A percentile compares a stretch with the other conserved stretches of the same genome.
phyloP scores from a whole-genome alignment of 2,329 filamentous ascomycete genomes.

The Epichloe glyceriae region DNA sequence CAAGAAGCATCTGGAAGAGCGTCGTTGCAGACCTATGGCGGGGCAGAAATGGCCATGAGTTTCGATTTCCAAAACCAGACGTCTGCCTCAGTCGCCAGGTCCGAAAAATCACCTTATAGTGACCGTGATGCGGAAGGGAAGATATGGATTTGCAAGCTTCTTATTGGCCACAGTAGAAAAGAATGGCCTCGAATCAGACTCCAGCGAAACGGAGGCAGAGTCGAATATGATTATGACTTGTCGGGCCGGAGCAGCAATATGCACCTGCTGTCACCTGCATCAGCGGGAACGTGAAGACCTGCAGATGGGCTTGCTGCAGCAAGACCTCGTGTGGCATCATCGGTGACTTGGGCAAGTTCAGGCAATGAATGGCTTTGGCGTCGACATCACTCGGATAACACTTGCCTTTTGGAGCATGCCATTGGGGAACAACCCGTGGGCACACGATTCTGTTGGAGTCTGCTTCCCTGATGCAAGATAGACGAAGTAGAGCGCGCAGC shows the following conservation, averaged over 20 bases:
- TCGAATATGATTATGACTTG: not conserved
- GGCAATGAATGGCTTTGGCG: not conserved
- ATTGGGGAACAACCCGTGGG: not conserved
- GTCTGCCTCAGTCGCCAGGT: not conserved
- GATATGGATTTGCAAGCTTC: not conserved
- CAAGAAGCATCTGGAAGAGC: not conserved
- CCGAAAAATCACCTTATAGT: not conserved
- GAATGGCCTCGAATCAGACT: too few relatives aligned
- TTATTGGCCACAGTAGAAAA: not conserved
- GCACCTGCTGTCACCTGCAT: slow-evolving; percentile 1
- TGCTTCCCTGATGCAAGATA: not conserved
- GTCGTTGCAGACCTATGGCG: not conserved
- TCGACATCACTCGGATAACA: not conserved
- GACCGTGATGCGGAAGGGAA: not conserved
- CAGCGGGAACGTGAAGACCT: not conserved
- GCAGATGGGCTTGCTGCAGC: slow-evolving; percentile 2
- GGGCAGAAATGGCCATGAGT: not conserved
- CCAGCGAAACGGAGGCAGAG: too few relatives aligned
- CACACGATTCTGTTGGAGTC: not conserved
- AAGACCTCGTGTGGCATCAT: not conserved
- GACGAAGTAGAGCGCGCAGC: not conserved
- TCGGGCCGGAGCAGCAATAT: not conserved
- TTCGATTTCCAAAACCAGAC: not conserved
- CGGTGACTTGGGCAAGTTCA: slow-evolving; percentile 1
- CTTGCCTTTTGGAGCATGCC: not conserved